Conservation (phyloP, 257 asterid genomes). For the Solanum tarijense region DNA sequence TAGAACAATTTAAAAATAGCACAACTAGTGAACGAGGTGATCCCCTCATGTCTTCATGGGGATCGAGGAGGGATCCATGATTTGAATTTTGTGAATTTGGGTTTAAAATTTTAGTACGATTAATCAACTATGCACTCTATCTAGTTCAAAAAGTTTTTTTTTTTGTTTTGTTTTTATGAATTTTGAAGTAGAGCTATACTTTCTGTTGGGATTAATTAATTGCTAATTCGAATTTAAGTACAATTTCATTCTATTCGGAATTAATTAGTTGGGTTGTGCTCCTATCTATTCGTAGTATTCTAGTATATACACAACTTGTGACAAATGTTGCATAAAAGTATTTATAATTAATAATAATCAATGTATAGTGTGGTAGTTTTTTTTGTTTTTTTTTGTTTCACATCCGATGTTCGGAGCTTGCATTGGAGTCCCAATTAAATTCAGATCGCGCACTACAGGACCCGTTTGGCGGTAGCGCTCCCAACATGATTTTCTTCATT, state of each 20-base stretch:
- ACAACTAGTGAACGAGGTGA: background rate
- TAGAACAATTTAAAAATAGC: background rate
- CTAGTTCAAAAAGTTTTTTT: background rate
- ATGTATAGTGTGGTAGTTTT: background rate
- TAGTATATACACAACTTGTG: background rate
- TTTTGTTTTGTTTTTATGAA: background rate
- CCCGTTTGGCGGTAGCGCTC: accelerated
- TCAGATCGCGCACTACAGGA: accelerated
- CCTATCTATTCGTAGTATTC: background rate
- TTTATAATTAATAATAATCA: background rate
- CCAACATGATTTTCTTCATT: background rate
- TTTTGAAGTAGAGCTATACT: background rate
- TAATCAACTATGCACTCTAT: background rate
- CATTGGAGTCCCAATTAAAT: too few relatives aligned
- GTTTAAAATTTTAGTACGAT: too few relatives aligned
- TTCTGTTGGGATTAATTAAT: background rate
- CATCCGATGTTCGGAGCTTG: accelerated
- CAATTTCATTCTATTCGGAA: background rate
- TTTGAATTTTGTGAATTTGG: background rate
- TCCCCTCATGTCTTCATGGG: background rate
- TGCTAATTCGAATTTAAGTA: background rate
- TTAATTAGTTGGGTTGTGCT: background rate
- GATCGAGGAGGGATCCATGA: background rate
- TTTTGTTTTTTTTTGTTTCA: too few relatives aligned
- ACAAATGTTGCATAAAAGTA: background rate